Evolutionary conservation across 257 asterid species (phyloP).

Genomic region (Nicotiana otophora): DNA sequence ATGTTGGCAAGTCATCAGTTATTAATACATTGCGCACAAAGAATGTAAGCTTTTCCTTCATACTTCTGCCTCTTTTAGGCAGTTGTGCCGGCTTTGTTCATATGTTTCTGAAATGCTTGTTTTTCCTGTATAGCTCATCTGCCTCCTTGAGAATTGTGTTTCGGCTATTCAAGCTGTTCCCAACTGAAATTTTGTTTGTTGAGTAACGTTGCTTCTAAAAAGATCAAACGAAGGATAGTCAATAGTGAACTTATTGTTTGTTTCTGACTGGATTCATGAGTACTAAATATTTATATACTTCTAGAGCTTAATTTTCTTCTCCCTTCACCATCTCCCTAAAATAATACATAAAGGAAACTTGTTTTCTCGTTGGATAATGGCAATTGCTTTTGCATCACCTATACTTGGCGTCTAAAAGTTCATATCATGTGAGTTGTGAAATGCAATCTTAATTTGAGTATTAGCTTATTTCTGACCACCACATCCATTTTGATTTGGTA

Average conservation of each 20-base stretch:
- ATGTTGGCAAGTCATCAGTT: constrained; percentile 97
- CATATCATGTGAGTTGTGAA: background rate
- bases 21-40: constrained; percentile 95
- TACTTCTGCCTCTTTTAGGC: background rate
- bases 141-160: background rate
- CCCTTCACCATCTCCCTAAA: background rate
- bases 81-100: background rate
- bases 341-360: background rate
- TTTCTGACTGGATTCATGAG: background rate
- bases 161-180: background rate
- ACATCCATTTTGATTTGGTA: background rate
- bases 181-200: background rate
- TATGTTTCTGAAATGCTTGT: background rate
- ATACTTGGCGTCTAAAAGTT: background rate
- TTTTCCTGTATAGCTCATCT: too few species aligned
- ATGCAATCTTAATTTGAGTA: background rate
- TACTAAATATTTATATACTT: background rate
- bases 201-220: background rate
- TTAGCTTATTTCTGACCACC: background rate
- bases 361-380: background rate
- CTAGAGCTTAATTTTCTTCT: background rate
- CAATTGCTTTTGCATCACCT: background rate
- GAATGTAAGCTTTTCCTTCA: constrained; percentile 41
- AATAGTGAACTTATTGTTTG: background rate
- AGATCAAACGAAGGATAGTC: background rate